Conservation (phyloP, 805 yeast species). For the Jamesozyma jinghongensis region DNA sequence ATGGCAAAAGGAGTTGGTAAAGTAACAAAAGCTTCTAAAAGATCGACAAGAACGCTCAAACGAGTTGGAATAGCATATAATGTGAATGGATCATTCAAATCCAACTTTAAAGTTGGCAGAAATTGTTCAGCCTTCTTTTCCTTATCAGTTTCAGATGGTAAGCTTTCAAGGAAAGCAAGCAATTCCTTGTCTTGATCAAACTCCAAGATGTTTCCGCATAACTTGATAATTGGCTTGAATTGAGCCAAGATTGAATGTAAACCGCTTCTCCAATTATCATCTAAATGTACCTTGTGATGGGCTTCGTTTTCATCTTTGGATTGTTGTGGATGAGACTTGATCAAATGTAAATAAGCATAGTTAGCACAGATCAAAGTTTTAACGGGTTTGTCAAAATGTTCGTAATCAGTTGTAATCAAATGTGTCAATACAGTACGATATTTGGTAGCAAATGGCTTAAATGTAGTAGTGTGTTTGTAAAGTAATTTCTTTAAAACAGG, state of each 20-base stretch:
- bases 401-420: conserved; percentile 32
- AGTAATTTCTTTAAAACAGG: conserved; percentile 38
- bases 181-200: conserved; percentile 48
- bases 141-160: conserved; percentile 28
- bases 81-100: conserved; percentile 46
- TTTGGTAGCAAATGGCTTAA: conserved; percentile 67
- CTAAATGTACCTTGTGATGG: conserved; percentile 30
- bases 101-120: conserved; percentile 47
- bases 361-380: conserved; percentile 38
- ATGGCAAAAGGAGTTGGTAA: conserved; percentile 48
- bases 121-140: conserved; percentile 14
- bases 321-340: conserved; percentile 44
- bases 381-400: conserved; percentile 33
- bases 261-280: conserved; percentile 40
- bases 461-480: conserved; percentile 61
- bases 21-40: conserved; percentile 39
- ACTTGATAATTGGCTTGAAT: conserved; percentile 42
- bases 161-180: conserved; percentile 30
- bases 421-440: conserved; percentile 39
- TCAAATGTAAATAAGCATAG: conserved; percentile 47
- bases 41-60: conserved; percentile 36
- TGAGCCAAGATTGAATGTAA: conserved; percentile 44
- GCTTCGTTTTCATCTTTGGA: conserved; percentile 25
- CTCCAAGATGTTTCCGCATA: conserved; percentile 53
- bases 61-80: conserved; percentile 45